Evolutionary conservation across 2,329 filamentous ascomycete genomes (phyloP).

Genomic region (Periconia digitata): DNA sequence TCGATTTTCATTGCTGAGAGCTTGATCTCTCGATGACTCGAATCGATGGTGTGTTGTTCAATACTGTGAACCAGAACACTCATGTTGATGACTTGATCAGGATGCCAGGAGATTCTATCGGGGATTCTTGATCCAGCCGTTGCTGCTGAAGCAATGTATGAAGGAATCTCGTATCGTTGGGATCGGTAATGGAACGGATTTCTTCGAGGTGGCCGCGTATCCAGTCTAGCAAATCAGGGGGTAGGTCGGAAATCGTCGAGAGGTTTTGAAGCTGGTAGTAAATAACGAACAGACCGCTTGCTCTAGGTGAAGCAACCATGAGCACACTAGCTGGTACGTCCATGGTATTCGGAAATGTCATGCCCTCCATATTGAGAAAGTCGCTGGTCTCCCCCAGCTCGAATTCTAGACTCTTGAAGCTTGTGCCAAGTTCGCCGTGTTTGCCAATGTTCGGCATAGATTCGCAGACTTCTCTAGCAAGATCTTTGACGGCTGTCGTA

Average conservation of each 20-base stretch:
- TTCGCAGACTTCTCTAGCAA: conserved; percentile 25
- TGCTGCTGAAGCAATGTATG: conserved; percentile 10
- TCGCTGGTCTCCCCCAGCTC: not conserved
- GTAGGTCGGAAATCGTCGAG: conserved; percentile 9
- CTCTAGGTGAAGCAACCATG: not conserved
- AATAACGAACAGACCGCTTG: conserved; percentile 21
- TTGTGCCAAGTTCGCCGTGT: conserved; percentile 13
- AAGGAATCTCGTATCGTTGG: conserved; percentile 14
- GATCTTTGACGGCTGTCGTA: conserved; percentile 8
- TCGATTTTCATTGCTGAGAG: too few species aligned
- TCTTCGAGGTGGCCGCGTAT: conserved; percentile 17
- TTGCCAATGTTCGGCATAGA: conserved; percentile 28
- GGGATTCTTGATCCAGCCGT: not conserved
- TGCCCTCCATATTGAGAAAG: not conserved
- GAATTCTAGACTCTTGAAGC: not conserved
- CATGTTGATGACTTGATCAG: not conserved
- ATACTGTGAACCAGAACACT: too few species aligned
- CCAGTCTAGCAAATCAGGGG: conserved; percentile 16
- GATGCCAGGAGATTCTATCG: not conserved
- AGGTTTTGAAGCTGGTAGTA: conserved; percentile 23
- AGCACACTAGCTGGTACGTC: not conserved
- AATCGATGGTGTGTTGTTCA: too few species aligned
- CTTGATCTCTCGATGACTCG: too few species aligned
- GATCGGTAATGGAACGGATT: conserved; percentile 15
- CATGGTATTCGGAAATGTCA: not conserved